These are phyloP conservation scores for Rhodotorula sp. DNA, from an alignment of 1,284 basidiomycete species.

Conservation along the genomic window DNA sequence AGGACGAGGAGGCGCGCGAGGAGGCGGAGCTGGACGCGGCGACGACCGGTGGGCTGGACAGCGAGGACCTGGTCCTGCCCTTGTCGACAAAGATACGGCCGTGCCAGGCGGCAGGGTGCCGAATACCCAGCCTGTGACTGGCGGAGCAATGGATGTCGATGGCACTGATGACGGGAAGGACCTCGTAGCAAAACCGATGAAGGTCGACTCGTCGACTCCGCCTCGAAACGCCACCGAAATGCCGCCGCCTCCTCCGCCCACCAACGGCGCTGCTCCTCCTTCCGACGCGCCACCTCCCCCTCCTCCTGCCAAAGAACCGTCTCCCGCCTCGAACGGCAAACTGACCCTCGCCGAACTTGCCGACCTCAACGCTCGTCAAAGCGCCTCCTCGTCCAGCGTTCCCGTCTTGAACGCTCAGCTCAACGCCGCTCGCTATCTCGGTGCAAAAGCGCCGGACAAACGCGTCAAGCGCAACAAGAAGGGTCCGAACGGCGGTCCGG, in stretches of 20 bases:
- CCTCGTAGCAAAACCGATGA: slow-evolving; percentile 4
- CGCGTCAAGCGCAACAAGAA: slow-evolving; percentile 73
- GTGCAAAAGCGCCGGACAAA: slow-evolving; percentile 63
- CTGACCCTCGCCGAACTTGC: slow-evolving; percentile 39
- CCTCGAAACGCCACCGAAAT: slow-evolving; percentile 6
- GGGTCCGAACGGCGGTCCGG: slow-evolving; percentile 78
- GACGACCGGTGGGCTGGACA: slow-evolving; percentile 59
- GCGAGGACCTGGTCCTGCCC: neutral
- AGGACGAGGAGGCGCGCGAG: slow-evolving; percentile 11
- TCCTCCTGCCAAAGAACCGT: slow-evolving; percentile 63
- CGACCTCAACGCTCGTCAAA: slow-evolving; percentile 3
- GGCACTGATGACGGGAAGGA: neutral
- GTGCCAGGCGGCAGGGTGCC: neutral
- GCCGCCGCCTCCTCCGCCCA: slow-evolving; percentile 43
- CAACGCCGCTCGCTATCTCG: slow-evolving; percentile 66
- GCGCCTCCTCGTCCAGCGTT: neutral
- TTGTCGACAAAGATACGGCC: neutral
- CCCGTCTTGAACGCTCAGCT: slow-evolving; percentile 29
- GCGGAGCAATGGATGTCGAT: slow-evolving; percentile 12
- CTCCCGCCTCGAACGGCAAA: slow-evolving; percentile 11
- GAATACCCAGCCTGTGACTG: too few species aligned
- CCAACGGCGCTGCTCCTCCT: slow-evolving; percentile 49
- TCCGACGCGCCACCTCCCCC: slow-evolving; percentile 68
- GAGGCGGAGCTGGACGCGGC: slow-evolving; percentile 46
- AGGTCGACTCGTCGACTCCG: slow-evolving; percentile 14